Conservation (phyloP, 2,329 filamentous ascomycete genomes). For the Aphanocladium album region DNA sequence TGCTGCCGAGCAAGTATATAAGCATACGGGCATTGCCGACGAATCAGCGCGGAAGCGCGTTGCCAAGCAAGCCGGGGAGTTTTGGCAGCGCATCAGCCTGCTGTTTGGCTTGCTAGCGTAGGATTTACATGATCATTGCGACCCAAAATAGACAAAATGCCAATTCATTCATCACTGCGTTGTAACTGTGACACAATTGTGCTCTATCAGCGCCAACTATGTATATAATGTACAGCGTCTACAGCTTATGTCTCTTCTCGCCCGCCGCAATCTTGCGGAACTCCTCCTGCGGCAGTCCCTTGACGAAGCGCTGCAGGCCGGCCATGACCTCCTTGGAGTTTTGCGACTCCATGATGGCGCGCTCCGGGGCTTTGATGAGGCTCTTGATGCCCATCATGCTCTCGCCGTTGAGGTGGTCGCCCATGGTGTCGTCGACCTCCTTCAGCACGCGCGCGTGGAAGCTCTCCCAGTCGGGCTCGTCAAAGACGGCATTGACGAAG, state of each 20-base stretch:
- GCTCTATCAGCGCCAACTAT: background rate
- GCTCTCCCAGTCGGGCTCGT: constrained; percentile 56
- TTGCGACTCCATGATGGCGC: constrained; percentile 67
- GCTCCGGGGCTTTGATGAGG: constrained; percentile 69
- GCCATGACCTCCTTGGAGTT: constrained; percentile 82
- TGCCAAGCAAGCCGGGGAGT: constrained; percentile 61
- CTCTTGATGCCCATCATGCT: constrained; percentile 81
- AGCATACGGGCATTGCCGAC: constrained; percentile 44
- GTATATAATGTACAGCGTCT: constrained; percentile 17
- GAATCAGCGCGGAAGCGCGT: constrained; percentile 49
- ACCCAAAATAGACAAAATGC: constrained; percentile 2
- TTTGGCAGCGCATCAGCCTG: constrained; percentile 77
- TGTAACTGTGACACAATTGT: background rate
- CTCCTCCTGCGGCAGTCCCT: constrained; percentile 79
- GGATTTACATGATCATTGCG: background rate
- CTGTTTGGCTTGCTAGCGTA: constrained; percentile 71
- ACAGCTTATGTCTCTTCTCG: constrained; percentile 93
- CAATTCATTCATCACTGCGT: constrained; percentile 6
- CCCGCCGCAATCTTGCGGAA: constrained; percentile 80
- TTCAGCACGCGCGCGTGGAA: constrained; percentile 68
- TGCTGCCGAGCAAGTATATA: constrained; percentile 42
- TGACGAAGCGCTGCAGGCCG: constrained; percentile 74
- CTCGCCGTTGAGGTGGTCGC: constrained; percentile 71
- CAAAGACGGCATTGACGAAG: constrained; percentile 82
- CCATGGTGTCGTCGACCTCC: constrained; percentile 78